Conservation (phyloP, 768 basidiomycete species). For the Leccinum rimulosum region DNA sequence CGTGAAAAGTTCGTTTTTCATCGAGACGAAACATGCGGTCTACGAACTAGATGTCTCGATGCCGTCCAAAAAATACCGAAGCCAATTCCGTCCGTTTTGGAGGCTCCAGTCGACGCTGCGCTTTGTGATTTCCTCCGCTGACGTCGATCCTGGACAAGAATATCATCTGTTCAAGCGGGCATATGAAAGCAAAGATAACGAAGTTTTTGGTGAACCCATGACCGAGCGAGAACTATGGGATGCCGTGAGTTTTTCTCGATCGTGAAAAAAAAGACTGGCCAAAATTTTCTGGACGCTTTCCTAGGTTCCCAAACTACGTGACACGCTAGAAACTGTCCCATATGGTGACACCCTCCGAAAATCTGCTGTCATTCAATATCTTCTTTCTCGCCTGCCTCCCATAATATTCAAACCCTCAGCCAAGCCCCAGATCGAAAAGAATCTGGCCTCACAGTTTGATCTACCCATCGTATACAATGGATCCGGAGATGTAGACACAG, state of each 20-base stretch:
- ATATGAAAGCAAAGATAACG: slow-evolving; percentile 21
- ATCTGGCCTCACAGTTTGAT: not conserved
- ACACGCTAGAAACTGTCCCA: slow-evolving; percentile 22
- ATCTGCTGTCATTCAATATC: slow-evolving; percentile 20
- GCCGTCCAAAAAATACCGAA: slow-evolving; percentile 46
- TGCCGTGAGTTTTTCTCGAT: slow-evolving; percentile 14
- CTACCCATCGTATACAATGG: slow-evolving; percentile 16
- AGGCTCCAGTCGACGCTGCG: slow-evolving; percentile 51
- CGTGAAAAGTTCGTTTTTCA: slow-evolving; percentile 52
- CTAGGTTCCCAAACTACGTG: slow-evolving; percentile 22
- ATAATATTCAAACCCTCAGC: slow-evolving; percentile 13
- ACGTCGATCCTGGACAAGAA: slow-evolving; percentile 24
- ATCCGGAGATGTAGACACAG: slow-evolving; percentile 48
- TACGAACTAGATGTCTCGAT: slow-evolving; percentile 46
- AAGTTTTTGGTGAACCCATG: slow-evolving; percentile 18
- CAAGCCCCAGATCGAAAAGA: not conserved
- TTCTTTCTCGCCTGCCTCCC: slow-evolving; percentile 13
- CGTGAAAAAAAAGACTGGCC: not conserved
- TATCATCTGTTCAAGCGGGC: slow-evolving; percentile 36
- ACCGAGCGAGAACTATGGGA: slow-evolving; percentile 29
- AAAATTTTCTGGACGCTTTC: not conserved
- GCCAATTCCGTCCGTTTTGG: slow-evolving; percentile 46
- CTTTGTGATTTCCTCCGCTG: slow-evolving; percentile 36
- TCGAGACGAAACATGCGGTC: slow-evolving; percentile 64
- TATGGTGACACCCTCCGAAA: slow-evolving; percentile 19